These are phyloP conservation scores for Umbelopsis sp. DNA, from an alignment of 192 early-diverging fungal genomes.

Conservation along the genomic window DNA sequence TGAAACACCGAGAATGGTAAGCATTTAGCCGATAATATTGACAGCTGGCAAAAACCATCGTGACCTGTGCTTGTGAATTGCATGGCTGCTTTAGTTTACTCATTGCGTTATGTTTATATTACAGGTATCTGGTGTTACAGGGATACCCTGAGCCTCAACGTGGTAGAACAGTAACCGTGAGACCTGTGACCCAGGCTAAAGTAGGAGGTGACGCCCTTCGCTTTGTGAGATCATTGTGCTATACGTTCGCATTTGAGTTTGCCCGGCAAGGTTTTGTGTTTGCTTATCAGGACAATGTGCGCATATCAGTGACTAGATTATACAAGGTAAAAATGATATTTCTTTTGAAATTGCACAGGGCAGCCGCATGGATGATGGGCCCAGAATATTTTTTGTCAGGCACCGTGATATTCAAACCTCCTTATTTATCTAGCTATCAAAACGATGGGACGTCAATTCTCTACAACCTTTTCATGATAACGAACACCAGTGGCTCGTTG, in stretches of 20 bases:
- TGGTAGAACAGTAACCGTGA: conserved; percentile 58
- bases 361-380: not conserved
- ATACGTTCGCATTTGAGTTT: conserved; percentile 71
- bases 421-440: conserved; percentile 36
- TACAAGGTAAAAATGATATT: conserved; percentile 45
- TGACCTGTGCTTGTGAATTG: too few species aligned
- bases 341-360: not conserved
- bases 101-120: conserved; percentile 23
- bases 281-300: conserved; percentile 54
- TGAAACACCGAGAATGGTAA: conserved; percentile 45
- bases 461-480: conserved; percentile 45
- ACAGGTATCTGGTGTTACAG: conserved; percentile 60
- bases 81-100: not conserved
- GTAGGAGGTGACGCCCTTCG: conserved; percentile 68
- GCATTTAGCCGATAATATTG: too few species aligned
- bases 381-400: not conserved
- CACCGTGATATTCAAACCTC: not conserved
- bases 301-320: conserved; percentile 63
- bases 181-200: conserved; percentile 65
- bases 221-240: conserved; percentile 73
- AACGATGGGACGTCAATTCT: conserved; percentile 50
- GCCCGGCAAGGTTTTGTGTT: conserved; percentile 66
- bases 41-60: too few species aligned
- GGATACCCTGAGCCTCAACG: conserved; percentile 76
- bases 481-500: conserved; percentile 62